Percentiles rank a stretch among this genome's conserved stretches.
Conservation (phyloP, 2,329 filamentous ascomycete species). For the Allantophomopsis lycopodina region DNA sequence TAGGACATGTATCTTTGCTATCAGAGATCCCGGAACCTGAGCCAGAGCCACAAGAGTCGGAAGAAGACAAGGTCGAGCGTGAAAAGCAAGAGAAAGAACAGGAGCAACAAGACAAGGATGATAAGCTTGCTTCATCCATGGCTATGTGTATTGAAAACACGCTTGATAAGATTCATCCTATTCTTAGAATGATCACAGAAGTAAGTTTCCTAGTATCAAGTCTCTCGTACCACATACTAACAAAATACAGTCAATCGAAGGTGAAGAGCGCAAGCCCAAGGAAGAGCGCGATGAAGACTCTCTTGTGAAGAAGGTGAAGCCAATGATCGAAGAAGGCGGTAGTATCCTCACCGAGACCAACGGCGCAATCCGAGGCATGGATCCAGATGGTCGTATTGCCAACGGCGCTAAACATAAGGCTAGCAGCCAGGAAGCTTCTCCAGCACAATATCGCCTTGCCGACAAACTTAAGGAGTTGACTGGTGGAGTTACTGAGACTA, state of each 20-base stretch:
- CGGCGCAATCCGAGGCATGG: constrained; percentile 72
- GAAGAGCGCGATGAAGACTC: constrained; percentile 85
- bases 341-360: constrained; percentile 78
- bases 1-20: constrained; percentile 56
- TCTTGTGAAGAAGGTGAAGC: constrained; percentile 74
- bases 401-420: constrained; percentile 74
- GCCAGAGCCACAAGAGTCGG: constrained; percentile 22
- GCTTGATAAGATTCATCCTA: constrained; percentile 70
- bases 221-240: constrained; percentile 16
- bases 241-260: constrained; percentile 52
- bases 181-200: constrained; percentile 76
- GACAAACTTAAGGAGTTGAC: constrained; percentile 80
- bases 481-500: constrained; percentile 64
- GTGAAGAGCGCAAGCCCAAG: constrained; percentile 65
- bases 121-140: constrained; percentile 68
- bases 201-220: constrained; percentile 26
- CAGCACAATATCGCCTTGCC: constrained; percentile 75
- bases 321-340: constrained; percentile 75
- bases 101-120: constrained; percentile 51
- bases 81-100: constrained; percentile 35
- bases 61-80: constrained; percentile 27
- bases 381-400: constrained; percentile 77
- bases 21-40: constrained; percentile 39
- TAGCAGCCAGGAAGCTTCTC: constrained; percentile 59
- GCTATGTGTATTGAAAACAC: constrained; percentile 59